Evolutionary conservation across 306 rosid species (phyloP).

Genomic region (Begonia masoniana): DNA sequence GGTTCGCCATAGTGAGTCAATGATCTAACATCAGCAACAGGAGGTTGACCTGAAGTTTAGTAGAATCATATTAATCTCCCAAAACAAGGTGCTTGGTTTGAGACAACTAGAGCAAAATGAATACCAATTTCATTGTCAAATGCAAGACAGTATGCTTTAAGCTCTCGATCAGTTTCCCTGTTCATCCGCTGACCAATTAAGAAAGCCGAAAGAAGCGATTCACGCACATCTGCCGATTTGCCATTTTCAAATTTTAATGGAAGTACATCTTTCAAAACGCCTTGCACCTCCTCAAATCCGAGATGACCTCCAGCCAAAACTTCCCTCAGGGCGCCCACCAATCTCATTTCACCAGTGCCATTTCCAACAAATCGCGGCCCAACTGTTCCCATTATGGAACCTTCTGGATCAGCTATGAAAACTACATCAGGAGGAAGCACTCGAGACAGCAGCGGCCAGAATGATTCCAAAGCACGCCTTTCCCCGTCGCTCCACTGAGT

Average conservation of each 20-base stretch:
- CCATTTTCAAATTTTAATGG: constrained; percentile 33
- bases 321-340: constrained; percentile 93
- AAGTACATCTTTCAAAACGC: constrained; percentile 69
- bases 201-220: constrained; percentile 83
- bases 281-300: constrained; percentile 93
- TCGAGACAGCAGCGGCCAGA: constrained; percentile 76
- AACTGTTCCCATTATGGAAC: constrained; percentile 62
- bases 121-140: constrained; percentile 87
- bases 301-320: constrained; percentile 92
- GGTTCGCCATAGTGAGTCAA: constrained; percentile 95
- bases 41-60: constrained; percentile 52
- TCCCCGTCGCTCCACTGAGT: constrained; percentile 99
- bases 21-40: constrained; percentile 78
- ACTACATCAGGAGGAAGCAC: constrained; percentile 73
- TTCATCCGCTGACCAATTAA: constrained; percentile 96
- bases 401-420: constrained; percentile 88
- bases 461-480: constrained; percentile 55
- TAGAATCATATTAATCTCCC: constrained; percentile 14
- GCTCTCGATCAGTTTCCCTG: constrained; percentile 85
- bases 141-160: constrained; percentile 92
- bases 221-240: constrained; percentile 40
- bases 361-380: constrained; percentile 75
- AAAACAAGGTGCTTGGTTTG: neutral
- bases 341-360: constrained; percentile 65
- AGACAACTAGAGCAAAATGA: neutral